phyloP scores from a whole-genome alignment of 2,329 filamentous ascomycete species.

The Cladophialophora chaetospira region DNA sequence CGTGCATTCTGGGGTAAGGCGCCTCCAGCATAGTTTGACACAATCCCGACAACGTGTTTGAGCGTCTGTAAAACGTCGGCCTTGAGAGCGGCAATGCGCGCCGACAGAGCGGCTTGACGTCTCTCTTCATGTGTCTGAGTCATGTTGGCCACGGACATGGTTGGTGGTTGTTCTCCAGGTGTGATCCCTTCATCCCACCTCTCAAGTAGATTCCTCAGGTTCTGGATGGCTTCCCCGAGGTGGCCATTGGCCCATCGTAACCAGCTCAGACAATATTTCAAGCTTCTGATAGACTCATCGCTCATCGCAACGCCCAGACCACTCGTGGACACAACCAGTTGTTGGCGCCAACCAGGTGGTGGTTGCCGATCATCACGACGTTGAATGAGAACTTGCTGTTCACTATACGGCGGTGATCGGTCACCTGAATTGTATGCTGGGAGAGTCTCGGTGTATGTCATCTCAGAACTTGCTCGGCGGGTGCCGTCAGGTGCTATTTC shows the following conservation, averaged over 20 bases:
- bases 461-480: slow-evolving; percentile 17
- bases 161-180: slow-evolving; percentile 37
- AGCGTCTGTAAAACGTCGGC: slow-evolving; percentile 75
- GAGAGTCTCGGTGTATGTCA: slow-evolving; percentile 64
- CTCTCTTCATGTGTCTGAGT: slow-evolving; percentile 41
- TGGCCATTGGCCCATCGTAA: slow-evolving; percentile 80
- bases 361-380: slow-evolving; percentile 36
- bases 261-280: slow-evolving; percentile 82
- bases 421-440: slow-evolving; percentile 78
- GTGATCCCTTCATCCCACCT: slow-evolving; percentile 68
- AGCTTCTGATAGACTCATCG: slow-evolving; percentile 77
- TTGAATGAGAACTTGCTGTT: slow-evolving; percentile 26
- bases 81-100: slow-evolving; percentile 68
- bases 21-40: slow-evolving; percentile 88
- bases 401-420: slow-evolving; percentile 33
- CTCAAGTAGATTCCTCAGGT: slow-evolving; percentile 73
- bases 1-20: slow-evolving; percentile 87
- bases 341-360: slow-evolving; percentile 69
- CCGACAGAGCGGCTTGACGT: slow-evolving; percentile 53
- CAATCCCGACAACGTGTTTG: slow-evolving; percentile 77
- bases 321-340: slow-evolving; percentile 85
- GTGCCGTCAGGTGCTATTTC: slow-evolving; percentile 23
- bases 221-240: slow-evolving; percentile 72
- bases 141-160: slow-evolving; percentile 31
- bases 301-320: slow-evolving; percentile 90